Evolutionary conservation across 257 asterid genomes (phyloP).

Genomic region (Prunella vulgaris): DNA sequence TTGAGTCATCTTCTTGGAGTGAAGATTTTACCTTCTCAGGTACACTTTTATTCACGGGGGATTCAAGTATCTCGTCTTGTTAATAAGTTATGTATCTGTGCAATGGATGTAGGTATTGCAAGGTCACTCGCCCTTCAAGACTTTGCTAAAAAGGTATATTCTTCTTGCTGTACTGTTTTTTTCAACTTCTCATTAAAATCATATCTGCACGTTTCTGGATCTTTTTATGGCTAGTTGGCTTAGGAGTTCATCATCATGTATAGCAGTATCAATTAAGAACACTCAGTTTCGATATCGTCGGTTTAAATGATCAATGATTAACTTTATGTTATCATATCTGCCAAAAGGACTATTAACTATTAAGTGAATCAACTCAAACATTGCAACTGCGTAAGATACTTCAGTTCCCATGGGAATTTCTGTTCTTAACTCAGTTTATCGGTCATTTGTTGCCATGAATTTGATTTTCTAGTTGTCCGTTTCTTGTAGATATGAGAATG

Average conservation of each 20-base stretch:
- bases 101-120: slow-evolving; percentile 47
- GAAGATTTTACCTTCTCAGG: slow-evolving; percentile 56
- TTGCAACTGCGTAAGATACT: neutral
- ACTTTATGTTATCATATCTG: neutral
- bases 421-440: neutral
- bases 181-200: neutral
- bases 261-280: neutral
- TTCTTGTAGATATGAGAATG: slow-evolving; percentile 45
- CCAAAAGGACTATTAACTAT: neutral
- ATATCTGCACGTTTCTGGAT: neutral
- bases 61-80: slow-evolving; percentile 1
- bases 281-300: neutral
- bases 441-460: neutral
- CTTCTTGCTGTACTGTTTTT: neutral
- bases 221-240: neutral
- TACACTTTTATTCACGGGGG: slow-evolving; percentile 9
- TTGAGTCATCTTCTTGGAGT: slow-evolving; percentile 51
- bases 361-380: neutral
- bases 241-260: neutral
- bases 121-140: slow-evolving; percentile 61
- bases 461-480: neutral
- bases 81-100: slow-evolving; percentile 15
- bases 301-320: neutral
- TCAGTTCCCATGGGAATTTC: neutral
- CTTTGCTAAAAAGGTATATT: slow-evolving; percentile 48